Base-by-base conservation (phyloP, 345 rosid species). In the Rhizophora mangle region DNA sequence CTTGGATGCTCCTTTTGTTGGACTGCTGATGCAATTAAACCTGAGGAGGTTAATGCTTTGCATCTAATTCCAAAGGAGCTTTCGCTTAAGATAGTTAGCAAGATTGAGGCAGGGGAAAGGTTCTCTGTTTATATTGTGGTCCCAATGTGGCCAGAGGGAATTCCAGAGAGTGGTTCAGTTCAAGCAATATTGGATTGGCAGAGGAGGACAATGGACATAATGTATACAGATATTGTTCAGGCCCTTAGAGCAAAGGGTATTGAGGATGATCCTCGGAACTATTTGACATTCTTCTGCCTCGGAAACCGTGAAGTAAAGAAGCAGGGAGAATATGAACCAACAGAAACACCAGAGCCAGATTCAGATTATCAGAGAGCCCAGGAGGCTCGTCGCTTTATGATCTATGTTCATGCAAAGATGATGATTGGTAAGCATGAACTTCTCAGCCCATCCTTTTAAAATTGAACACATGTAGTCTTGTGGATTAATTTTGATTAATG, bases 121-220 rank as follows among this genome's bases (percentile, higher is more conserved):
- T 95, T 95, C 78, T 81, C 82, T 15, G 99, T 95, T 63, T 95
- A 89, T 70, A 82, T 87, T 13, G 96, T 95, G 51, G 88, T 95
- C 59, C 99, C 99, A 5, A 95, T 95, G 99, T 95, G 99, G 98
- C 99, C 99, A 3, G 99, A 95, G 87, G 99, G 99, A 30, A 70
- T 86, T 32, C 99, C 99, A 16, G 99, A 92, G 84, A 86, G 93
- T 71, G 96, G 80, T 65, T 87, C 96, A 2, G 99, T 95, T 29
- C 99, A 88, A 80, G 99, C 98, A 55, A 95, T 95, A 77, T 74
- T 95, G 68, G 96, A 95, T 71, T 95, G 98, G 98, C 98, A 95
- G 85, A 90, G 57, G 75, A 87, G 98, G 71, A 95, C 97, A n/a
- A 72, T 95, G 99, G 98, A 90, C 68, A 90, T 90, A 96, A 95